These are phyloP conservation scores for Phlebiopsis gigantea DNA, from an alignment of 768 basidiomycete species.

Conservation along the genomic window DNA sequence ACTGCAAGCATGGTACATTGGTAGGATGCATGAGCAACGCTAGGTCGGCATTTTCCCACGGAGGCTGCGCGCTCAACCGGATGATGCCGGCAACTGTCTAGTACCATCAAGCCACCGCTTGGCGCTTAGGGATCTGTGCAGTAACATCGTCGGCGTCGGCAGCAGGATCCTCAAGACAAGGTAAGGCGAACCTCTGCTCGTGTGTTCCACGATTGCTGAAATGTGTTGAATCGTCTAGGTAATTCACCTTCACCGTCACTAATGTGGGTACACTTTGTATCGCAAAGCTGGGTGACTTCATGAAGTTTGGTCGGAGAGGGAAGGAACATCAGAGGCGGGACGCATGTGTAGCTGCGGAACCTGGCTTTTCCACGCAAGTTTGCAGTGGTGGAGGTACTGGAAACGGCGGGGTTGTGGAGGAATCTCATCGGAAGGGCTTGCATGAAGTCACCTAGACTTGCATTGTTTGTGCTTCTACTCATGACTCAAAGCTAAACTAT, in stretches of 20 bases:
- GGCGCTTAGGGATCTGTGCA: slow-evolving; percentile 9
- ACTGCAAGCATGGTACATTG: no score
- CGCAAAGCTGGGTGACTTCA: slow-evolving; percentile 3
- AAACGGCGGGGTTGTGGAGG: neutral
- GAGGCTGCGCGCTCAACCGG: slow-evolving; percentile 18
- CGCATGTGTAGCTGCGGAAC: neutral
- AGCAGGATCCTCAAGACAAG: slow-evolving; percentile 31
- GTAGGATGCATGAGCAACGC: no score
- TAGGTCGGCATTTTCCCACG: no score
- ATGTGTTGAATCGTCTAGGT: slow-evolving; percentile 8
- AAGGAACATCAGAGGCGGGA: neutral
- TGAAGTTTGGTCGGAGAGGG: neutral
- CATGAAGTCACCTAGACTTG: slow-evolving; percentile 2
- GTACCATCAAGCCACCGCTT: slow-evolving; percentile 27
- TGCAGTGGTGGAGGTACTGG: neutral
- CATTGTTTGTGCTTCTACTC: neutral
- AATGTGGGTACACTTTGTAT: slow-evolving; percentile 18
- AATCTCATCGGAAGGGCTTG: neutral
- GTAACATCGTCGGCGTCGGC: slow-evolving; percentile 25
- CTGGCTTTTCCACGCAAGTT: neutral
- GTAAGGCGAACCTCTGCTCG: slow-evolving; percentile 22
- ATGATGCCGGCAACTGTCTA: slow-evolving; percentile 25
- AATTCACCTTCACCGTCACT: slow-evolving; percentile 16
- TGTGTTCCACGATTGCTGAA: neutral
- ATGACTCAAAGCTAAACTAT: neutral